Conservation (phyloP, 1,284 basidiomycete species). For the Microbotryum scabiosae region DNA sequence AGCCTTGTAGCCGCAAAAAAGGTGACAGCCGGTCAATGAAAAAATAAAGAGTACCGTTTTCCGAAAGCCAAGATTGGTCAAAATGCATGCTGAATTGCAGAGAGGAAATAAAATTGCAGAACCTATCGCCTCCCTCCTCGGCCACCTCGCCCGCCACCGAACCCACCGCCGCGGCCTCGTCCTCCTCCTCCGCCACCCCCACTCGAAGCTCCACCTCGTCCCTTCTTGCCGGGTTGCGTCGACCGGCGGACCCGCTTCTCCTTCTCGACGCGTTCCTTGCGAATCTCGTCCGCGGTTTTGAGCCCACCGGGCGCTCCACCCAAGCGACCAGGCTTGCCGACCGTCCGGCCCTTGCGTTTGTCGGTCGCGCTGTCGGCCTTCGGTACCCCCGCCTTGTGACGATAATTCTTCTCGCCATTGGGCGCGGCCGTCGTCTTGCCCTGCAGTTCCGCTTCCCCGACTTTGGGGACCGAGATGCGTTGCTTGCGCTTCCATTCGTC, state of each 20-base stretch:
- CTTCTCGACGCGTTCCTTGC: slow-evolving; percentile 56
- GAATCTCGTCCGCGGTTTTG: slow-evolving; percentile 73
- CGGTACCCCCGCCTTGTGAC: slow-evolving; percentile 28
- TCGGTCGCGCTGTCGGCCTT: slow-evolving; percentile 17
- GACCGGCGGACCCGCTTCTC: slow-evolving; percentile 31
- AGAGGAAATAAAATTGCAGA: no score
- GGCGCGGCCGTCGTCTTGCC: slow-evolving; percentile 15
- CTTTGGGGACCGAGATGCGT: slow-evolving; percentile 60
- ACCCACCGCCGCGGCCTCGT: not conserved
- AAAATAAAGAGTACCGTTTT: no score
- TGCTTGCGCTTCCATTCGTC: slow-evolving; percentile 88
- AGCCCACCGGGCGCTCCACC: slow-evolving; percentile 37
- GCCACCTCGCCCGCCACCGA: not conserved
- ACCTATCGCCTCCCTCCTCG: slow-evolving; percentile 1
- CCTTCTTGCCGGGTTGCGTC: slow-evolving; percentile 30
- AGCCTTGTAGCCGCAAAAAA: no score
- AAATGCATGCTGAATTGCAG: no score
- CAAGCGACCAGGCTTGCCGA: slow-evolving; percentile 32
- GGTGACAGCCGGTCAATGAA: no score
- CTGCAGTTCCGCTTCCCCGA: slow-evolving; percentile 63
- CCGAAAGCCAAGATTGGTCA: no score
- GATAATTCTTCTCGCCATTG: slow-evolving; percentile 23
- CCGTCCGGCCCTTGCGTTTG: slow-evolving; percentile 27
- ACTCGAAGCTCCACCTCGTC: not conserved
- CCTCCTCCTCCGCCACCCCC: not conserved